Base-by-base conservation (phyloP, 192 early-diverging fungal species). In the Entomortierella parvispora region DNA sequence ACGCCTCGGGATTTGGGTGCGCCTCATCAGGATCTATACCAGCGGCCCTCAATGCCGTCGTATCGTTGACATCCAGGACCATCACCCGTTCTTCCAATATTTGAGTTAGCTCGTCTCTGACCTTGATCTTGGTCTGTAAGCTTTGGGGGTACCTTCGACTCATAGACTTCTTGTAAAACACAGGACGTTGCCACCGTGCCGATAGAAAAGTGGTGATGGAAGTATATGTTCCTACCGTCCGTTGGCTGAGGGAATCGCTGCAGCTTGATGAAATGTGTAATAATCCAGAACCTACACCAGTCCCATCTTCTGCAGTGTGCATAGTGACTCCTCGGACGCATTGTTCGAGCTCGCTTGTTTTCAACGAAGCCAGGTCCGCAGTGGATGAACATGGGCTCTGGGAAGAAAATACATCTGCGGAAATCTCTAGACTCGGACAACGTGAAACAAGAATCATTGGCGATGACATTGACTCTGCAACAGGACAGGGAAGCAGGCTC, bases 21-120 rank as follows among this genome's bases (percentile, higher is more conserved):
- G 43, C 50, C 11, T 62, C 61, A 3, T 20, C 25, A 0, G 69
- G 69, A 33, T 71, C 46, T 18, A 58, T 44, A 3, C 69, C 60
- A 31, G 45, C 31, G 4, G 46, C 61, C 6, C 40, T 33, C 69
- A 71, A 57, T 2, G 60, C 69, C 8, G 52, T 48, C 31, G 50
- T 45, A 28, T 71, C 61, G 26, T 71, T 71, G 26, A 71, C 69
- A 23, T 71, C 69, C 0, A 71, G 54, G n/a, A 58, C 48, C n/a
- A 22, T 11, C 44, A 26, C 22, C 2, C 33, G 6, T 43, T 37
- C 20, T n/a, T 32, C 15, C 15, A 17, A 25, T 25, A 53, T 6
- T 61, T n/a, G 14, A 49, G 11, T 2, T 31, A 62, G 32, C 15
- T 10, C 37, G 2, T 33, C 31, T 6, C 20, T 40, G 15, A 28